Percentiles rank a stretch among this genome's conserved stretches.
Evolutionary conservation across 768 basidiomycete genomes (phyloP).

Genomic region (Leucosporidium yakuticum): DNA sequence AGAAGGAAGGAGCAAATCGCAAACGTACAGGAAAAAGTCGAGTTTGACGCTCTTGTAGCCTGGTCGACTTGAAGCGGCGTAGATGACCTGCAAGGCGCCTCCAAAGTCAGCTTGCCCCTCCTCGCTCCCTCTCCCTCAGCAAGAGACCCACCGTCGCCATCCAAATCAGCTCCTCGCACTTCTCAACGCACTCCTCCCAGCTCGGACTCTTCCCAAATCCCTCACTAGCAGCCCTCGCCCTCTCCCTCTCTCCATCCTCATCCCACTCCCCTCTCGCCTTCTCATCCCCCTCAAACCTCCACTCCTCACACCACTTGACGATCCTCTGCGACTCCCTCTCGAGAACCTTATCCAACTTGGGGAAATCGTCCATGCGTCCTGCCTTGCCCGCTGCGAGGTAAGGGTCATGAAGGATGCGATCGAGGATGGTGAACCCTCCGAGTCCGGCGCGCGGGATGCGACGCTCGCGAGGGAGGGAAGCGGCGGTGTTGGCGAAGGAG

Average conservation of each 20-base stretch:
- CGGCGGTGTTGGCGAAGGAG: slow-evolving; percentile 19
- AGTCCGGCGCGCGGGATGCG: slow-evolving; percentile 32
- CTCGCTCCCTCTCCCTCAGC: neutral
- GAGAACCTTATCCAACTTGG: slow-evolving; percentile 31
- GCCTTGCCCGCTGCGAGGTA: slow-evolving; percentile 35
- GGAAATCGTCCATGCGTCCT: slow-evolving; percentile 18
- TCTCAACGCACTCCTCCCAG: slow-evolving; percentile 36
- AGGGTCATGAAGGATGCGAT: slow-evolving; percentile 34
- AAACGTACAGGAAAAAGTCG: slow-evolving; percentile 37
- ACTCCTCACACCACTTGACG: slow-evolving; percentile 12
- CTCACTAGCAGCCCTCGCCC: neutral
- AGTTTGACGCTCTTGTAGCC: slow-evolving; percentile 34
- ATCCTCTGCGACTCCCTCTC: slow-evolving; percentile 19
- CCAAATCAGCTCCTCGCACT: slow-evolving; percentile 38
- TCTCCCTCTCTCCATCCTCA: neutral
- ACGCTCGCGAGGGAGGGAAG: slow-evolving; percentile 15
- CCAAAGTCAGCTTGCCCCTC: neutral
- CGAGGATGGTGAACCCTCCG: slow-evolving; percentile 36
- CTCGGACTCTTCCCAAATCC: slow-evolving; percentile 9
- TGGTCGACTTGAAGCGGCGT: slow-evolving; percentile 33
- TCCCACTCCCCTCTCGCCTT: slow-evolving; percentile 10
- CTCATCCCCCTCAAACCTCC: slow-evolving; percentile 4
- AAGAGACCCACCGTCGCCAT: slow-evolving; percentile 28
- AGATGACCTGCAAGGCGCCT: slow-evolving; percentile 8
- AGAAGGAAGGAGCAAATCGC: no score